Percentiles rank a stretch among this genome's conserved stretches.
Conservation (phyloP, 1,284 basidiomycete species). For the Mycosarcoma maydis region DNA sequence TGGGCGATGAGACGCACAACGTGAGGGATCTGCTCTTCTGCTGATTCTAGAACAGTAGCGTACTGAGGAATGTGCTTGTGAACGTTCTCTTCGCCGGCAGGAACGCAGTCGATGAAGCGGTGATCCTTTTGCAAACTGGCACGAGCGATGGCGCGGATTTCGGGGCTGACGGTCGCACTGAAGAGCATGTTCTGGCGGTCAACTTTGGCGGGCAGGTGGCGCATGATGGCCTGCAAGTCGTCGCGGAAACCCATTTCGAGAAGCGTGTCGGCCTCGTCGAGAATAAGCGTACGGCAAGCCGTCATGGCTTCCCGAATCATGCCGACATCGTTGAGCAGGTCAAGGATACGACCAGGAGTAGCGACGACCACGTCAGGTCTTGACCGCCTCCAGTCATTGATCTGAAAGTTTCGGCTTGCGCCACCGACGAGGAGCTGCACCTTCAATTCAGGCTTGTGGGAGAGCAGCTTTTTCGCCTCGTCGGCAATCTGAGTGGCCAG, state of each 20-base stretch:
- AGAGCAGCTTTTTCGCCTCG: slow-evolving; percentile 79
- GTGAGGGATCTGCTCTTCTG: slow-evolving; percentile 80
- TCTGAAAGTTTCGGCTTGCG: slow-evolving; percentile 74
- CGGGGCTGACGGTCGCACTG: slow-evolving; percentile 78
- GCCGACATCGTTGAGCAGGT: slow-evolving; percentile 73
- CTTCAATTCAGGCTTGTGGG: slow-evolving; percentile 70
- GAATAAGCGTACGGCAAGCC: slow-evolving; percentile 77
- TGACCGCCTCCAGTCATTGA: slow-evolving; percentile 75
- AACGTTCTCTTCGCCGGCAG: slow-evolving; percentile 74
- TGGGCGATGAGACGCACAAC: slow-evolving; percentile 83
- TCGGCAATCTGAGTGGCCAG: slow-evolving; percentile 91
- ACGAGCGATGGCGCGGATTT: slow-evolving; percentile 70
- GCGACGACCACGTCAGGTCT: slow-evolving; percentile 88
- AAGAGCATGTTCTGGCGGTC: slow-evolving; percentile 91
- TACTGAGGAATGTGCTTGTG: slow-evolving; percentile 83
- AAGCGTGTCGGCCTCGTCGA: slow-evolving; percentile 95
- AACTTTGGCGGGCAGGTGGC: slow-evolving; percentile 75
- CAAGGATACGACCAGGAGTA: slow-evolving; percentile 88
- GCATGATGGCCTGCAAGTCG: slow-evolving; percentile 81
- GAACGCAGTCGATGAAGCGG: slow-evolving; percentile 73
- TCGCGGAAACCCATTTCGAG: slow-evolving; percentile 95
- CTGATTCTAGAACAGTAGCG: slow-evolving; percentile 77
- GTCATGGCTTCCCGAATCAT: slow-evolving; percentile 53
- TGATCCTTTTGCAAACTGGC: slow-evolving; percentile 74
- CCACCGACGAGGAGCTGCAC: slow-evolving; percentile 87